A percentile compares a stretch with the other conserved stretches of the same genome.
Conservation (phyloP, 371 early-diverging fungal genomes). For the Saksenaea vasiformis region DNA sequence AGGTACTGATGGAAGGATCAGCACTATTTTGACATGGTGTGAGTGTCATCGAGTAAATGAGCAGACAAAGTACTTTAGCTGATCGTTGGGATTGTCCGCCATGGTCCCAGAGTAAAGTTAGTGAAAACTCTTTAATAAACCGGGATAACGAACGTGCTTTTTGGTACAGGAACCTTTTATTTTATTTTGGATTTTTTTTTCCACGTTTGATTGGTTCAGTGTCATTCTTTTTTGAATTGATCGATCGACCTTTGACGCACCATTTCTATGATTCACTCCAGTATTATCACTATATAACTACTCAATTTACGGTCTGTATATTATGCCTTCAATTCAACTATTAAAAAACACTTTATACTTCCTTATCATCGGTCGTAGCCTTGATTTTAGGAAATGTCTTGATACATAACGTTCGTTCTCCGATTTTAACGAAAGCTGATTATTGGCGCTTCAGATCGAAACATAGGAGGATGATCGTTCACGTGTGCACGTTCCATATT, state of each 20-base stretch:
- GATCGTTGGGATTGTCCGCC: constrained; percentile 5
- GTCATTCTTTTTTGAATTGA: background rate
- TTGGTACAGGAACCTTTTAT: background rate
- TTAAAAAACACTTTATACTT: background rate
- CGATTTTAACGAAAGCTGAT: background rate
- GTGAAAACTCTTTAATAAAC: background rate
- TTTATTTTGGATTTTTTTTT: background rate
- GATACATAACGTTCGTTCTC: background rate
- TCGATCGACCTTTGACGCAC: background rate
- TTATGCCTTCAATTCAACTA: background rate
- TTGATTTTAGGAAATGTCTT: background rate
- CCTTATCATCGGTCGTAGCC: background rate
- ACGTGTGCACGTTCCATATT: background rate
- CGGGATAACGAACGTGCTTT: background rate
- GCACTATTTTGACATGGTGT: constrained; percentile 27
- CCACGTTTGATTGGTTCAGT: background rate
- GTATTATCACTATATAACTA: background rate
- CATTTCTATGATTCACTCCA: too few relatives aligned
- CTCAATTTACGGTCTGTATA: background rate
- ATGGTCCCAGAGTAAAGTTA: background rate
- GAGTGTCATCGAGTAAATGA: too few relatives aligned
- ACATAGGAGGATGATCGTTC: background rate
- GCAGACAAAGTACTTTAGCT: background rate
- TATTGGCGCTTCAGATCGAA: background rate
- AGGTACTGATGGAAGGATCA: constrained; percentile 57